phyloP scores from a whole-genome alignment of 257 asterid genomes.

The Scutellaria baicalensis region DNA sequence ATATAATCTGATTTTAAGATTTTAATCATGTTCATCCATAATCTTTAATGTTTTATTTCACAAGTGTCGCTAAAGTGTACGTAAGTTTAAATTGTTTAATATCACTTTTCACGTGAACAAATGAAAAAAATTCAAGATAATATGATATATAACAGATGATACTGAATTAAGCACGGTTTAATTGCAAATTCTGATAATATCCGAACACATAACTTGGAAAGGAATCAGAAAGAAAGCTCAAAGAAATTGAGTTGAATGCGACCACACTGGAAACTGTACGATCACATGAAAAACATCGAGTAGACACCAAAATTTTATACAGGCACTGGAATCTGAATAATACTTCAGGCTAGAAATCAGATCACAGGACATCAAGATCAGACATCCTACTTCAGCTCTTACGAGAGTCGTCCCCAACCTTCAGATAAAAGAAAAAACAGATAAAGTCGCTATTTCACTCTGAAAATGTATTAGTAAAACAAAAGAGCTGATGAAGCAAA shows the following conservation, averaged over 20 bases:
- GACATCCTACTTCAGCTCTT: constrained; percentile 19
- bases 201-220: background rate
- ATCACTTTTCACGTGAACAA: background rate
- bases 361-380: background rate
- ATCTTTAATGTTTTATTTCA: background rate
- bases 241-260: background rate
- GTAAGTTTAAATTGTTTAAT: no score
- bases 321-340: constrained; percentile 1
- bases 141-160: background rate
- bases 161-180: background rate
- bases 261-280: background rate
- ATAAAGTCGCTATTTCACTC: background rate
- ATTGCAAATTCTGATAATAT: background rate
- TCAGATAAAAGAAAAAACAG: constrained; percentile 10
- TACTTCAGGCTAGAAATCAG: background rate
- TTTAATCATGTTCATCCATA: background rate
- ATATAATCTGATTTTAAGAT: background rate
- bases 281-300: background rate
- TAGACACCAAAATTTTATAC: constrained; percentile 7
- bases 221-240: background rate
- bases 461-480: background rate
- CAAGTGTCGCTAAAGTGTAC: background rate
- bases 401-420: constrained; percentile 21
- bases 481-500: background rate
- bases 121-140: background rate